Evolutionary conservation across 495 filamentous ascomycete genomes (phyloP).

Genomic region (Penicillium tannophilum): DNA sequence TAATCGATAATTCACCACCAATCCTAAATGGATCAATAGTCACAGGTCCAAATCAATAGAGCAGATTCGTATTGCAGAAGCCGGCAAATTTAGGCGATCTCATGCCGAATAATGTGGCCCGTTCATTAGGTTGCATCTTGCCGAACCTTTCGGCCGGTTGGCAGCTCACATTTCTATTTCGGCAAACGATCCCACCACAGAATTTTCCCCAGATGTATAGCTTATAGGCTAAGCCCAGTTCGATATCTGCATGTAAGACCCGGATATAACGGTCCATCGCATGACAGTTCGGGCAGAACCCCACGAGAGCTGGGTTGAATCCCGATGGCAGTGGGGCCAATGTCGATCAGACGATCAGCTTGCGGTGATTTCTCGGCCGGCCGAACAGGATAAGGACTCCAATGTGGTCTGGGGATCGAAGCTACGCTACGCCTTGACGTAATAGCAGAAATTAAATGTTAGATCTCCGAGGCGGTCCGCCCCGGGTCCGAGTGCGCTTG

Average conservation of each 20-base stretch:
- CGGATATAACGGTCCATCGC: neutral
- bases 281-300: neutral
- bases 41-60: neutral
- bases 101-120: neutral
- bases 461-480: neutral
- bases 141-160: neutral
- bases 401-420: neutral
- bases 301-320: neutral
- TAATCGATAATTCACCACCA: too few species aligned
- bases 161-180: neutral
- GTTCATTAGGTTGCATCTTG: neutral
- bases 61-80: neutral
- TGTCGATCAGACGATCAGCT: slow-evolving; percentile 15
- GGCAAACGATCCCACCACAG: neutral
- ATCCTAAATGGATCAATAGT: too few species aligned
- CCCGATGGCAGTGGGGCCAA: slow-evolving; percentile 2
- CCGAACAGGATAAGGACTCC: slow-evolving; percentile 10
- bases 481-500: neutral
- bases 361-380: slow-evolving; percentile 27
- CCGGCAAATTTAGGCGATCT: neutral
- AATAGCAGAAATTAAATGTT: neutral
- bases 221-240: too few species aligned
- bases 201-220: too few species aligned
- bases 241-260: neutral
- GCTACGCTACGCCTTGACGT: neutral